Percentiles rank a stretch among this genome's conserved stretches.
Conservation (phyloP, 148 eudicot genomes). For the Spergularia bocconei region DNA sequence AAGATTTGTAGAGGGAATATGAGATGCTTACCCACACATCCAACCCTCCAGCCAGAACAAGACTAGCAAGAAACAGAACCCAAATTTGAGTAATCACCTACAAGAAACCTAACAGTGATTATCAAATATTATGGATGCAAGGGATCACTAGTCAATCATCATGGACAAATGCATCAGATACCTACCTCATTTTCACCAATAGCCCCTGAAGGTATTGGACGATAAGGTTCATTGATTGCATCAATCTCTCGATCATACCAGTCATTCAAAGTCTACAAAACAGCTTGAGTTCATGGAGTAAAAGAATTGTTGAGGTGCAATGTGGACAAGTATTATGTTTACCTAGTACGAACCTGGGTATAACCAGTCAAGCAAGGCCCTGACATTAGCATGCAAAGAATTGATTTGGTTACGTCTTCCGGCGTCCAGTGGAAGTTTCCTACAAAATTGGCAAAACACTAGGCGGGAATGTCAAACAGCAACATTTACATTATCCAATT, state of each 20-base stretch:
- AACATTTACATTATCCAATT: background rate
- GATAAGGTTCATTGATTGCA: slow-evolving; percentile 98
- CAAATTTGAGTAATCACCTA: slow-evolving; percentile 95
- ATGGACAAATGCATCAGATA: slow-evolving; percentile 18
- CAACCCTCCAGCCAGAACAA: slow-evolving; percentile 74
- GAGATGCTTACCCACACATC: slow-evolving; percentile 79
- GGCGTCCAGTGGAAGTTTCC: slow-evolving; percentile 92
- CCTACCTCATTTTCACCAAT: slow-evolving; percentile 91
- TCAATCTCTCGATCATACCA: slow-evolving; percentile 98
- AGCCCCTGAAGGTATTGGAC: slow-evolving; percentile 96
- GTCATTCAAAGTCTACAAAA: slow-evolving; percentile 84
- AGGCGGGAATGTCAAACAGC: background rate
- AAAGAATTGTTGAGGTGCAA: slow-evolving; percentile 19
- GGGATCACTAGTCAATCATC: slow-evolving; percentile 1
- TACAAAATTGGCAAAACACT: slow-evolving; percentile 28
- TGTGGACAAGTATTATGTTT: background rate
- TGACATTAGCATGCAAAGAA: slow-evolving; percentile 92
- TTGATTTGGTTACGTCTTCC: slow-evolving; percentile 87
- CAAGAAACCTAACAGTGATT: slow-evolving; percentile 15
- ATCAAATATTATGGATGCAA: background rate
- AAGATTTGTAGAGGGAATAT: background rate
- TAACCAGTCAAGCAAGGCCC: slow-evolving; percentile 94
- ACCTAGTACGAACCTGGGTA: slow-evolving; percentile 60
- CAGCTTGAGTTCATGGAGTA: slow-evolving; percentile 14
- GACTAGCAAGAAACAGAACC: slow-evolving; percentile 86